A percentile compares a stretch with the other conserved stretches of the same genome.
Evolutionary conservation across 176 grass and related monocot genomes (phyloP).

Genomic region (Avena sativa): DNA sequence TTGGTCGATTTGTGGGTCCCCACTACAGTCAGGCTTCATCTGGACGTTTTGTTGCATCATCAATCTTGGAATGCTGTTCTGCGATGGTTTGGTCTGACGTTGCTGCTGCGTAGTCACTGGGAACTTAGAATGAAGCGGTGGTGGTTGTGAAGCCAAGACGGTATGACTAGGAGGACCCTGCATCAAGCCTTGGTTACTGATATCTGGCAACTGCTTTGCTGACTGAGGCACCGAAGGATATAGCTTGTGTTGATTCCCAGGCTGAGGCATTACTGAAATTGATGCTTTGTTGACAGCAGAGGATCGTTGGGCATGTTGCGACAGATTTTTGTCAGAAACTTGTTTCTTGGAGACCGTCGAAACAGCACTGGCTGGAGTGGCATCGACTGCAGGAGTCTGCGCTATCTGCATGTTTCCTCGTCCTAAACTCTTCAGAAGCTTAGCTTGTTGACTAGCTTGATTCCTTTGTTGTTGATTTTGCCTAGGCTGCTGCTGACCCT

Average conservation of each 20-base stretch:
- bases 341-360: slow-evolving; percentile 48
- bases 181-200: slow-evolving; percentile 53
- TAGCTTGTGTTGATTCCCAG: slow-evolving; percentile 66
- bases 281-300: slow-evolving; percentile 39
- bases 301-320: slow-evolving; percentile 58
- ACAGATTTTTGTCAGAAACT: slow-evolving; percentile 59
- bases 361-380: slow-evolving; percentile 46
- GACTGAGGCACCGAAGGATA: slow-evolving; percentile 54
- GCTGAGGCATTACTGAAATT: slow-evolving; percentile 47
- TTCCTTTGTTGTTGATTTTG: slow-evolving; percentile 77
- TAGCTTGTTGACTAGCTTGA: slow-evolving; percentile 77
- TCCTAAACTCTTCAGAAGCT: slow-evolving; percentile 82
- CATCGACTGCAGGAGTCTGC: slow-evolving; percentile 59
- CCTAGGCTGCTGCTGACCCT: slow-evolving; percentile 58
- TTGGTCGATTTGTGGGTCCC: slow-evolving; percentile 38
- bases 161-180: slow-evolving; percentile 55
- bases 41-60: slow-evolving; percentile 55
- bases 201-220: slow-evolving; percentile 51
- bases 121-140: slow-evolving; percentile 40
- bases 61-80: slow-evolving; percentile 52
- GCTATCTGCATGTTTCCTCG: slow-evolving; percentile 70
- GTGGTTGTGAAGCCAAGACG: slow-evolving; percentile 45
- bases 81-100: slow-evolving; percentile 48
- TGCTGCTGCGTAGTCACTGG: slow-evolving; percentile 47
- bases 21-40: slow-evolving; percentile 50